Evolutionary conservation across 1,284 basidiomycete genomes (phyloP).

Genomic region (Ustilago hordei): DNA sequence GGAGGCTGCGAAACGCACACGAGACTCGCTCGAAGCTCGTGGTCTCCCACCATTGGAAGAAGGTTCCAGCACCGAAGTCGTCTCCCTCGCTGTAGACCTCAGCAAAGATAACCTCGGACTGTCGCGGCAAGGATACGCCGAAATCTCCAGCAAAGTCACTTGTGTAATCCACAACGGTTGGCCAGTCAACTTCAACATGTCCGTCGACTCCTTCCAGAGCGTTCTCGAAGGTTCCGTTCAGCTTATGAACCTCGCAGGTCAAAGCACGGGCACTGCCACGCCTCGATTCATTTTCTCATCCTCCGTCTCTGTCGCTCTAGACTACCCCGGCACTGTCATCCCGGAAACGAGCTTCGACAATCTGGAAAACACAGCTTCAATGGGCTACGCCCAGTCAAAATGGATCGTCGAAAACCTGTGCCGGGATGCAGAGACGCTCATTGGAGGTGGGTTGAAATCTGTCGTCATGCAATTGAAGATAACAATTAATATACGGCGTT

Average conservation of each 20-base stretch:
- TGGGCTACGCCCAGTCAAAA: constrained; percentile 76
- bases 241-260: constrained; percentile 74
- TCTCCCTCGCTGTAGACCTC: constrained; percentile 33
- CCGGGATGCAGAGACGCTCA: constrained; percentile 69
- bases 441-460: constrained; percentile 36
- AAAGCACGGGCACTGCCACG: constrained; percentile 70
- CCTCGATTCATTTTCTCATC: constrained; percentile 75
- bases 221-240: constrained; percentile 73
- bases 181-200: constrained; percentile 59
- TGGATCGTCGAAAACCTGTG: constrained; percentile 76
- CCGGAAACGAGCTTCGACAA: constrained; percentile 71
- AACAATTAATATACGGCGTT: no score
- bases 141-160: constrained; percentile 19
- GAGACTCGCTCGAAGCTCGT: constrained; percentile 30
- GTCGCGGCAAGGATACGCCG: constrained; percentile 21
- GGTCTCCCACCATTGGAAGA: constrained; percentile 9
- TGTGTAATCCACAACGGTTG: constrained; percentile 56
- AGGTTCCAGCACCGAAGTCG: constrained; percentile 4
- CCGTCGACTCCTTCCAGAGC: constrained; percentile 40
- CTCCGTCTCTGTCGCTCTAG: constrained; percentile 72
- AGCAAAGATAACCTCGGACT: constrained; percentile 27
- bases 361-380: constrained; percentile 71
- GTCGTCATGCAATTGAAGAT: constrained; percentile 49
- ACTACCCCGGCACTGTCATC: constrained; percentile 66
- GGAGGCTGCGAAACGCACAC: constrained; percentile 36